A percentile compares a stretch with the other conserved stretches of the same genome.
Evolutionary conservation across 2,329 filamentous ascomycete species (phyloP).

Genomic region (Fusarium verticillioides): DNA sequence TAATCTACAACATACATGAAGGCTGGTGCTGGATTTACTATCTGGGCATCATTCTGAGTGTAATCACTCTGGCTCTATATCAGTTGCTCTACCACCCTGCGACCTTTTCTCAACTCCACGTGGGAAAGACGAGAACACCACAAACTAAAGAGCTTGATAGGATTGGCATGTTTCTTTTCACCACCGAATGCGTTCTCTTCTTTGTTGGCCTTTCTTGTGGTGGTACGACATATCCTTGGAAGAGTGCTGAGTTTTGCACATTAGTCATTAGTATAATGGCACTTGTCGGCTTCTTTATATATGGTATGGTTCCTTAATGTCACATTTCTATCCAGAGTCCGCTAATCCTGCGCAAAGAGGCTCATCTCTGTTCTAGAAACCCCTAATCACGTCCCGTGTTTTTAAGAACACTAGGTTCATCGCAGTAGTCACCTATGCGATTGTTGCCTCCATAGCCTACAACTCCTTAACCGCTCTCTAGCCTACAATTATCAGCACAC

Average conservation of each 20-base stretch:
- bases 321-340: not conserved
- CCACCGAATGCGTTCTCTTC: constrained; percentile 54
- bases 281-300: constrained; percentile 51
- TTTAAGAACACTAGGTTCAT: constrained; percentile 55
- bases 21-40: constrained; percentile 64
- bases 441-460: constrained; percentile 57
- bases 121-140: constrained; percentile 51
- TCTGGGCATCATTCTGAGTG: constrained; percentile 57
- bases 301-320: constrained; percentile 39
- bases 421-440: constrained; percentile 53
- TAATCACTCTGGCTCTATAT: constrained; percentile 54
- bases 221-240: constrained; percentile 56
- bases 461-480: constrained; percentile 58
- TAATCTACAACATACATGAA: constrained; percentile 55
- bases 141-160: constrained; percentile 58
- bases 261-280: constrained; percentile 53
- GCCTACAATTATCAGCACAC: constrained; percentile 54
- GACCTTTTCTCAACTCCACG: constrained; percentile 56
- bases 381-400: constrained; percentile 56
- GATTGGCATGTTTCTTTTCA: constrained; percentile 56
- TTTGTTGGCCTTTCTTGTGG: constrained; percentile 58
- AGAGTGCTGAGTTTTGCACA: constrained; percentile 49
- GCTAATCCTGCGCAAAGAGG: constrained; percentile 45
- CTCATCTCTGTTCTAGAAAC: constrained; percentile 49
- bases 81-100: constrained; percentile 60